Base-by-base conservation (phyloP, 2,329 filamentous ascomycete genomes). In the Diatrype stigma region DNA sequence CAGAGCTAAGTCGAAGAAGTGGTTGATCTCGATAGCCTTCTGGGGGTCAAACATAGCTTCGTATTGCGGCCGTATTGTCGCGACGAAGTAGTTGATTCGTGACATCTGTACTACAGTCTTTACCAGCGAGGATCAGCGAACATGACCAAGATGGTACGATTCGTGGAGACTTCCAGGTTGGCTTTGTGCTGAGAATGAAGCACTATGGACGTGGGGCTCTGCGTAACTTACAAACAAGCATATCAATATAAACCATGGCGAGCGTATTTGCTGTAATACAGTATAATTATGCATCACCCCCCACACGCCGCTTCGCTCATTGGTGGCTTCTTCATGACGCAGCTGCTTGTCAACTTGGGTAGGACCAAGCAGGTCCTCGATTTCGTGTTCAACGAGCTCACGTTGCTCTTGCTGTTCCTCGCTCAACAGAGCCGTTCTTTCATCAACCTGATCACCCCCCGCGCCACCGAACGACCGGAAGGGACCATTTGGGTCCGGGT, bases 31-130 rank as follows among this genome's bases (percentile, higher is more conserved):
- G 8, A 84, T 77, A 0, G 90, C 89, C 51, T 78, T 75, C 52
- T 76, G 73, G 11, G 82, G 82, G 44, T 76, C 75, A 16, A 96
- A 81, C 8, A 96, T 79, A 60, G 85, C 86, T 42, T 84, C 80
- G 70, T 96, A 96, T 67, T 96, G 91, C 2, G 86, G 78, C 2
- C 88, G 80, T 56, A 96, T 86, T 2, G 91, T 95, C 3, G 91
- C 90, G 48, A 96, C 89, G 66, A 96, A 95, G 73, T 91, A 96
- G 72, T 96, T 96, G 78, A 96, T 95, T 28, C 87, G 80, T 2
- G 85, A 85, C 84, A 88, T 89, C 67, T 88, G 85, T 37, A 89
- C 70, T 30, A 87, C 77, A 5, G 90, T 96, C 67, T 44, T 12
- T 40, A 21, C 10, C 37, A 19, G 37, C 10, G 7, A 22, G 16